These are phyloP conservation scores for Rauvolfia tetraphylla DNA, from an alignment of 257 asterid species.

Conservation along the genomic window DNA sequence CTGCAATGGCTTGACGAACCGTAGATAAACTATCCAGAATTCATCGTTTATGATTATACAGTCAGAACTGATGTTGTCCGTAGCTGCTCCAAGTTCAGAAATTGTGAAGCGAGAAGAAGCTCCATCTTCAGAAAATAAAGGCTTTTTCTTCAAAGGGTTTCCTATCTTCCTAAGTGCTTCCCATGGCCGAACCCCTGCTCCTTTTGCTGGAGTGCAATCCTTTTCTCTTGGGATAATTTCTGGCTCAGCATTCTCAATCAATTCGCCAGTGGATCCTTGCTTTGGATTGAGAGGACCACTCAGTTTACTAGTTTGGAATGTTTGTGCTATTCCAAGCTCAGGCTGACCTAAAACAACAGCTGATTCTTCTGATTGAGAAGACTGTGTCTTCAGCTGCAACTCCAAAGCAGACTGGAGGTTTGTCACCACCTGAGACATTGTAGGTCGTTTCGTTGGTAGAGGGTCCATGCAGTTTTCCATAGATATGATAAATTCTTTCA, in stretches of 20 bases:
- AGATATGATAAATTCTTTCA: slow-evolving; percentile 5
- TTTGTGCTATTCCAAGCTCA: too few relatives aligned
- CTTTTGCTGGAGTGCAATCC: too few relatives aligned
- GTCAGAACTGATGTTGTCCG: background rate
- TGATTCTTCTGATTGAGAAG: background rate
- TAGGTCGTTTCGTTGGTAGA: slow-evolving; percentile 19
- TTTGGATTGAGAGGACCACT: too few relatives aligned
- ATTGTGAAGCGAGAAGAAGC: background rate
- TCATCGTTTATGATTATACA: background rate
- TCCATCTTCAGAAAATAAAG: background rate
- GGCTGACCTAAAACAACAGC: background rate
- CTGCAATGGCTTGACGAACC: background rate
- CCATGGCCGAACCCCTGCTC: too few relatives aligned
- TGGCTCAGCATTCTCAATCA: too few relatives aligned
- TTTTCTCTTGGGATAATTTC: too few relatives aligned
- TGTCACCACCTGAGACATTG: slow-evolving; percentile 22
- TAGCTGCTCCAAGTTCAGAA: background rate
- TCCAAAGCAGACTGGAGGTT: slow-evolving; percentile 24
- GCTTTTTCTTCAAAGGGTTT: too few relatives aligned
- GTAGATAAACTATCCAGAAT: background rate
- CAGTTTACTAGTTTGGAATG: too few relatives aligned
- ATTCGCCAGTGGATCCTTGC: too few relatives aligned
- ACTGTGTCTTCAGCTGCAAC: background rate
- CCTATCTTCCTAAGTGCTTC: too few relatives aligned
- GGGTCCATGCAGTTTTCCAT: slow-evolving; percentile 11